Base-by-base conservation (phyloP, 2,329 filamentous ascomycete species). In the Neophaeococcomyces mojaviensis region DNA sequence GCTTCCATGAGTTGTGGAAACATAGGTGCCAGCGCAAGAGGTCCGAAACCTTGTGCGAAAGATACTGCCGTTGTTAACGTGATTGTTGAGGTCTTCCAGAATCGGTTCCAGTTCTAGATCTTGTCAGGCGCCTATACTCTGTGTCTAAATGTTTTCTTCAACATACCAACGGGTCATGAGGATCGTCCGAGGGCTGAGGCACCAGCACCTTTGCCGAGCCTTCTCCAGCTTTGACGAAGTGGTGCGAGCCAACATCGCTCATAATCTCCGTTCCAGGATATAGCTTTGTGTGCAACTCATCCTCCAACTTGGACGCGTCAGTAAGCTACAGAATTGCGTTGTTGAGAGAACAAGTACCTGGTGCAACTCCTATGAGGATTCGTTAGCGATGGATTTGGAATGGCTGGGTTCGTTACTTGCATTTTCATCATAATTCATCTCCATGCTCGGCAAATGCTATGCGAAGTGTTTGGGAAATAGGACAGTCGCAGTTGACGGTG, bases 181-280 rank as follows among this genome's bases (percentile, higher is more conserved):
- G 65, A 46, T 71, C 62, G 28, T 64, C 60, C 1, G 68, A 71
- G 4, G 73, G 73, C 50, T 76, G 73, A 20, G 72, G 73, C 8
- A 75, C 70, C n/a, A 76, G 61, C 13, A 73, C 71, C 18, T 47
- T 42, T 15, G 48, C 39, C 6, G 20, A 37, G 34, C 44, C 49
- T 28, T 68, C 64, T 18, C 61, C 59, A 55, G 64, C 59, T 49
- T 81, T 82, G 56, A 82, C 77, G 55, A 83, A 83, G 60, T 82
- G 79, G 61, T 81, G 77, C 1, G 67, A 65, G 16, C 77, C 78
- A 31, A 82, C 71, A 67, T 84, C 75, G 7, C 69, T 63, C 76
- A 79, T 79, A 56, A 79, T 68, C 60, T 79, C 76, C 3, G 76
- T 79, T 19, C 76, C 76, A 3, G 76, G 76, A 33, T 77, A 61